Percentiles rank a stretch among this genome's conserved stretches.
Conservation (phyloP, 805 yeast genomes). For the Candida argentea region DNA sequence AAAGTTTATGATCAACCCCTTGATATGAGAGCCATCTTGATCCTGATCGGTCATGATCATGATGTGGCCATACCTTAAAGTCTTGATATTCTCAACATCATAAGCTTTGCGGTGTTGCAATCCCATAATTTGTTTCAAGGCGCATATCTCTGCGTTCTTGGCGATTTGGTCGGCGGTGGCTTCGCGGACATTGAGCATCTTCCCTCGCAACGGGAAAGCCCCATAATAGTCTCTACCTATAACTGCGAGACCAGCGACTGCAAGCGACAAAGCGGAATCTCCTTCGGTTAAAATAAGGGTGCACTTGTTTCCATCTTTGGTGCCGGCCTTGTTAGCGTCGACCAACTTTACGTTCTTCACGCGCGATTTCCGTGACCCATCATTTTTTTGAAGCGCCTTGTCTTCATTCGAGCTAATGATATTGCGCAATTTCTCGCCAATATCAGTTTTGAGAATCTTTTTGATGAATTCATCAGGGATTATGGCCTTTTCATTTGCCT, state of each 20-base stretch:
- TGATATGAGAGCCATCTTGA: constrained; percentile 98
- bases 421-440: constrained; percentile 65
- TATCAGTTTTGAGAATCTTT: constrained; percentile 55
- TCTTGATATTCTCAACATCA: constrained; percentile 46
- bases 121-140: constrained; percentile 91
- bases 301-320: constrained; percentile 83
- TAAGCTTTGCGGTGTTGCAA: constrained; percentile 85
- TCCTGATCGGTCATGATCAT: constrained; percentile 99
- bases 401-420: constrained; percentile 86
- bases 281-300: constrained; percentile 94
- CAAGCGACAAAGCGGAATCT: constrained; percentile 87
- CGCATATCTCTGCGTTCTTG: constrained; percentile 90
- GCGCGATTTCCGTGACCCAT: constrained; percentile 76
- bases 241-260: constrained; percentile 87
- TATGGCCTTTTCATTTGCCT: constrained; percentile 42
- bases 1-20: constrained; percentile 89
- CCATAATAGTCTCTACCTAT: constrained; percentile 95
- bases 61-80: constrained; percentile 86
- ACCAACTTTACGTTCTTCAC: constrained; percentile 84
- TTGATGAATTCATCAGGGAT: constrained; percentile 69
- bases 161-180: constrained; percentile 93
- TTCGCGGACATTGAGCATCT: constrained; percentile 88
- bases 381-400: constrained; percentile 76
- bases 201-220: constrained; percentile 92
- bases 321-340: constrained; percentile 96